Base-by-base conservation (phyloP, 2,329 filamentous ascomycete species). In the Paecilomyces sp. region DNA sequence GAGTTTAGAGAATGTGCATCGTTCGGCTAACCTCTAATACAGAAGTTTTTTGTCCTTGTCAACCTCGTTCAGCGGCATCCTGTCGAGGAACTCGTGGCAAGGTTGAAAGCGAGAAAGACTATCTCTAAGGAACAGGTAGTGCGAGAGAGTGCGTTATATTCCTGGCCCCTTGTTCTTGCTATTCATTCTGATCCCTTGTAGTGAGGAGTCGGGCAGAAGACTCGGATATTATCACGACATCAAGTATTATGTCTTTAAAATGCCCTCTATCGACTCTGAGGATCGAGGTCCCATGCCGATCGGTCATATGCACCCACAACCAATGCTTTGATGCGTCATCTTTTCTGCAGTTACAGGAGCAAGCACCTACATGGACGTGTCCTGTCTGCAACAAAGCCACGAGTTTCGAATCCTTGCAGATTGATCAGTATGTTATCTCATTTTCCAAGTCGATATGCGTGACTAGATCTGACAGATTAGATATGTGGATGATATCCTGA, bases 301-400 rank as follows among this genome's bases (percentile, higher is more conserved):
- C 90, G 3, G 82, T 86, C 2, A 77, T 87, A 34, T 99, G 94
- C 77, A 88, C 85, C 2, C 94, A 99, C 73, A 90, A 94, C 28
- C 91, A 96, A 71, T 99, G 94, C 72, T 99, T 97, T 67, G 94
- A 99, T 73, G 93, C 90, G 2, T 88, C 86, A 2, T 95, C 91
- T 1, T 99, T 97, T 71, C 81, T 99, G 22, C 91, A 96, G 67
- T 78, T 99, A 30, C 93, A 97, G 72, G 92, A 97, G 72, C 94
- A 99, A 78, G 93, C 91, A 0, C 94, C 94, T 0, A 95, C 94
- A 18, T 99, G 94, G 94, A 82, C 87, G n/a, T 99, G 94, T 69
- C 94, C 94, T 0, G 88, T 97, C 24, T 99, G 94, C 79, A 93
- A 88, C 74, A 95, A 92, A 69, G 77, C 85, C 0, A 88, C 92